Conservation (phyloP, 352 stramenopile genomes). For the Globisporangium acanthophoron region DNA sequence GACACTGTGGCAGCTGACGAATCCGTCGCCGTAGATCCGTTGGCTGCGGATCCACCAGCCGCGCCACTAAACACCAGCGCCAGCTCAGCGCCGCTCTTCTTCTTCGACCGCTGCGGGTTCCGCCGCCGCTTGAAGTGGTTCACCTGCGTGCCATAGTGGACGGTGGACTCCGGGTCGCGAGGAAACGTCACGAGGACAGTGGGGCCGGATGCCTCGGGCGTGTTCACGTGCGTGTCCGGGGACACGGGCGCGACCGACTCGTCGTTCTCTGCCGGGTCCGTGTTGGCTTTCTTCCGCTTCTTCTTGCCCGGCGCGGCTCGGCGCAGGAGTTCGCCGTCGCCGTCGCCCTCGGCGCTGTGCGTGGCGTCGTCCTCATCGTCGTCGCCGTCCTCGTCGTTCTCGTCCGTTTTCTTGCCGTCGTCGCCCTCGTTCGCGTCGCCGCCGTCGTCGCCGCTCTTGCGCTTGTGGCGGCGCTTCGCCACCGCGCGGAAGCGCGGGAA, state of each 20-base stretch:
- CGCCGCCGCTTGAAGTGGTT: conserved; percentile 57
- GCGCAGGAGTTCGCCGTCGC: conserved; percentile 31
- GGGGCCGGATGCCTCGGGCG: conserved; percentile 30
- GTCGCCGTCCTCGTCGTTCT: conserved; percentile 51
- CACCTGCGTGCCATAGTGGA: conserved; percentile 37
- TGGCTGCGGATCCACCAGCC: background rate
- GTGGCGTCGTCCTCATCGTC: conserved; percentile 43
- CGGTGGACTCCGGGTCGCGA: conserved; percentile 23
- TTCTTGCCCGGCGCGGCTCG: conserved; percentile 28
- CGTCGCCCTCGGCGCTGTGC: conserved; percentile 36
- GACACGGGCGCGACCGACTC: conserved; percentile 56
- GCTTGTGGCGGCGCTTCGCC: conserved; percentile 29
- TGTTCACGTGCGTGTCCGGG: conserved; percentile 70
- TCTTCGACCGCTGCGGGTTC: conserved; percentile 10
- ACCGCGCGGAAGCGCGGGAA: conserved; percentile 49
- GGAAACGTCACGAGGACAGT: conserved; percentile 62
- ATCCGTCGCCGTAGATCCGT: background rate
- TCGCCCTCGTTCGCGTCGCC: conserved; percentile 33
- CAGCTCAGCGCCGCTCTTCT: conserved; percentile 6
- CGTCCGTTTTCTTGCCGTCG: conserved; percentile 38
- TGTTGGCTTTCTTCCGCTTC: conserved; percentile 43
- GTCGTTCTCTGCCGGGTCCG: conserved; percentile 39
- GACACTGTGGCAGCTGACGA: background rate
- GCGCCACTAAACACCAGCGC: conserved; percentile 24
- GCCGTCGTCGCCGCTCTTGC: conserved; percentile 29